These are phyloP conservation scores for Pinus taeda DNA, from an alignment of 75 land plant species.

Conservation along the genomic window DNA sequence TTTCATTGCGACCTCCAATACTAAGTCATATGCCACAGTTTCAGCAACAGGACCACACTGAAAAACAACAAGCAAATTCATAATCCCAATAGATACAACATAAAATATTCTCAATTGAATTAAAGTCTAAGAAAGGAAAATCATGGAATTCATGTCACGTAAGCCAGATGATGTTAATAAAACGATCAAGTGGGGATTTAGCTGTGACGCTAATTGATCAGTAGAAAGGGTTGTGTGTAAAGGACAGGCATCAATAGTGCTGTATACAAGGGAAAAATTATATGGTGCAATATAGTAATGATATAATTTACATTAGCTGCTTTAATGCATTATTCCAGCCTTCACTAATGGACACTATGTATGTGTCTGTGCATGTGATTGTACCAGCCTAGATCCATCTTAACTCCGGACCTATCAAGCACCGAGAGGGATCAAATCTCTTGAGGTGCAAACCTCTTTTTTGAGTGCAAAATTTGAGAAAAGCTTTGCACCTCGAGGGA, in stretches of 20 bases:
- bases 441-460: too few relatives aligned
- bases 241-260: not conserved
- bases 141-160: not conserved
- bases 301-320: not conserved
- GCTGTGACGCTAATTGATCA: not conserved
- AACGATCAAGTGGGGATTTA: not conserved
- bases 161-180: not conserved
- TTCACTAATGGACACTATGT: not conserved
- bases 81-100: not conserved
- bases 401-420: too few relatives aligned
- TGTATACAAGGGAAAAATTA: not conserved
- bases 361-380: too few relatives aligned
- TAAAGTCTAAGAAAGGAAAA: slow-evolving; percentile 6
- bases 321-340: not conserved
- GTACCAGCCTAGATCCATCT: too few relatives aligned
- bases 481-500: too few relatives aligned
- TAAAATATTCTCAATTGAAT: not conserved
- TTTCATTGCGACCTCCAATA: slow-evolving; percentile 91
- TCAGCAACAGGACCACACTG: slow-evolving; percentile 94
- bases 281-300: not conserved
- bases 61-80: slow-evolving; percentile 1
- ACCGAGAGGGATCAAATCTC: too few relatives aligned
- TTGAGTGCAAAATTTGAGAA: too few relatives aligned
- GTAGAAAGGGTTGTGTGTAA: not conserved
- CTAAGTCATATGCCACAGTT: slow-evolving; percentile 91